Evolutionary conservation across 78 protist species (phyloP).

Genomic region (Tieghemostelium lacteum): DNA sequence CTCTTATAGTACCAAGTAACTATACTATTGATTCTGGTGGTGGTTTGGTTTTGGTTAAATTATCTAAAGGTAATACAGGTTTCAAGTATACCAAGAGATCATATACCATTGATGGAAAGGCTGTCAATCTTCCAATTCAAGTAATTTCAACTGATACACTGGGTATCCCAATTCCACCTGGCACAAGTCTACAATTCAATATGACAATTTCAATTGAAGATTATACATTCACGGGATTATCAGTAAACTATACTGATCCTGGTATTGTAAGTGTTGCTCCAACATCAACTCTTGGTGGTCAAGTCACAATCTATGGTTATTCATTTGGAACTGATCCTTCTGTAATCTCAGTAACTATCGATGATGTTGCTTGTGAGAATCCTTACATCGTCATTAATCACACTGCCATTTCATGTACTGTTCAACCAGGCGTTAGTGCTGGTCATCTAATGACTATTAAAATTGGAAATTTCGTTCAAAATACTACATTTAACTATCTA

Average conservation of each 20-base stretch:
- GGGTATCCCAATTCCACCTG: conserved; percentile 15
- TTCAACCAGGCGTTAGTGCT: conserved; percentile 25
- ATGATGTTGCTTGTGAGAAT: not conserved
- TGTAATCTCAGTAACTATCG: conserved; percentile 13
- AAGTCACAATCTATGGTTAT: not conserved
- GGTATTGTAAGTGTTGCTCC: no score
- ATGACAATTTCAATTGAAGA: not conserved
- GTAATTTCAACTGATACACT: not conserved
- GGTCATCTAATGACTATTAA: no score
- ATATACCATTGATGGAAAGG: not conserved
- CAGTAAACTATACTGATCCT: not conserved
- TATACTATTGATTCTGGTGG: conserved; percentile 1
- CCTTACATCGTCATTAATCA: not conserved
- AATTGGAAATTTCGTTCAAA: no score
- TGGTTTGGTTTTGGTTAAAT: conserved; percentile 7
- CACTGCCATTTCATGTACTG: not conserved
- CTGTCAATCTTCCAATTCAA: not conserved
- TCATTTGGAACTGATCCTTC: conserved; percentile 5
- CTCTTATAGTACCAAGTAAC: not conserved
- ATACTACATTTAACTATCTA: not conserved
- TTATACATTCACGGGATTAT: not conserved
- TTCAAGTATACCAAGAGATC: conserved; percentile 22
- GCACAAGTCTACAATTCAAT: not conserved
- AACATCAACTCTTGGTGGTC: conserved; percentile 12
- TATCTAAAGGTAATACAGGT: not conserved